A percentile compares a stretch with the other conserved stretches of the same genome.
These are phyloP conservation scores for Jasminum sambac DNA, from an alignment of 257 asterid species.

Conservation along the genomic window DNA sequence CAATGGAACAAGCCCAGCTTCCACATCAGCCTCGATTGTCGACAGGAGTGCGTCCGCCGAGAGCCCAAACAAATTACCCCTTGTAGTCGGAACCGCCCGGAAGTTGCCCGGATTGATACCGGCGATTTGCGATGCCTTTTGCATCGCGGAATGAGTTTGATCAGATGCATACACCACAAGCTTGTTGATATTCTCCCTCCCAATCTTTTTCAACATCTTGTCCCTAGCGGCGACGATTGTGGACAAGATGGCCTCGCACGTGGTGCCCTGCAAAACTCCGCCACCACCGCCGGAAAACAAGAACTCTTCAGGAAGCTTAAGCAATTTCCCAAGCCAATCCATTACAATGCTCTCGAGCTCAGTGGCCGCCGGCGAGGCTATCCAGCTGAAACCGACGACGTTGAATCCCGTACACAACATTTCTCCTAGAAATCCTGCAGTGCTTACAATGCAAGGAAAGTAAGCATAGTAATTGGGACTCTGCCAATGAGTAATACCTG, in stretches of 20 bases:
- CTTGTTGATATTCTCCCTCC: slow-evolving; percentile 45
- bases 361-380: slow-evolving; percentile 83
- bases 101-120: slow-evolving; percentile 57
- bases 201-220: slow-evolving; percentile 39
- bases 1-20: slow-evolving; percentile 52
- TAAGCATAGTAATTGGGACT: slow-evolving; percentile 76
- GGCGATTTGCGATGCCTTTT: slow-evolving; percentile 69
- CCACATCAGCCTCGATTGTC: slow-evolving; percentile 39
- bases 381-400: slow-evolving; percentile 80
- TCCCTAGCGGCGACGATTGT: slow-evolving; percentile 69
- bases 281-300: slow-evolving; percentile 79
- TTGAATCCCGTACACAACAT: slow-evolving; percentile 69
- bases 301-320: slow-evolving; percentile 55
- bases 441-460: slow-evolving; percentile 67
- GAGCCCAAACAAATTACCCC: slow-evolving; percentile 36
- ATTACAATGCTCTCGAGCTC: slow-evolving; percentile 81
- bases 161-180: slow-evolving; percentile 72
- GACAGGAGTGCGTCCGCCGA: slow-evolving; percentile 40
- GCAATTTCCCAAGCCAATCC: slow-evolving; percentile 80
- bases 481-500: slow-evolving; percentile 78
- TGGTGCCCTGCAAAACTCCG: slow-evolving; percentile 76
- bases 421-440: slow-evolving; percentile 74
- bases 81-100: slow-evolving; percentile 50
- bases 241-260: slow-evolving; percentile 65
- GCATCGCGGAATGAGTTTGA: slow-evolving; percentile 67